Conservation (phyloP, 192 early-diverging fungal species). For the Umbelopsis sp. region DNA sequence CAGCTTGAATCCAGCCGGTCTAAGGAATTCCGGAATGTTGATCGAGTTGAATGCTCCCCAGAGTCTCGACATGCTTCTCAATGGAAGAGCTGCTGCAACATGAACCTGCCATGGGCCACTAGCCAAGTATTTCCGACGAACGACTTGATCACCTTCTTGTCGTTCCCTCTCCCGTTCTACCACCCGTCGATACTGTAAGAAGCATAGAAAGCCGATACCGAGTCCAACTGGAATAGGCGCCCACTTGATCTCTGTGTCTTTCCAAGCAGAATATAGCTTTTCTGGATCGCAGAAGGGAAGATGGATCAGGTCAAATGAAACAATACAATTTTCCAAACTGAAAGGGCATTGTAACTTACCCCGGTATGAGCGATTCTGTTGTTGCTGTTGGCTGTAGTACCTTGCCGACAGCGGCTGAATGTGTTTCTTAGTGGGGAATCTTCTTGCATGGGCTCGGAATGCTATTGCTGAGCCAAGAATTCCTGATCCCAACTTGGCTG, state of each 20-base stretch:
- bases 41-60: slow-evolving; percentile 91
- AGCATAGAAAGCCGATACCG: slow-evolving; percentile 59
- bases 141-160: slow-evolving; percentile 30
- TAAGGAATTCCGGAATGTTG: slow-evolving; percentile 77
- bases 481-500: no score
- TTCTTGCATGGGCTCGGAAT: not conserved
- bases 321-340: not conserved
- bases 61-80: slow-evolving; percentile 85
- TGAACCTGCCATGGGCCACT: slow-evolving; percentile 93
- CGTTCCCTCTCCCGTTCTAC: slow-evolving; percentile 39
- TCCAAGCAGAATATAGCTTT: slow-evolving; percentile 44
- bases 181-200: slow-evolving; percentile 63
- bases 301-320: not conserved
- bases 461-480: not conserved
- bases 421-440: not conserved
- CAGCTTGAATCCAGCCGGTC: slow-evolving; percentile 70
- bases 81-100: slow-evolving; percentile 82
- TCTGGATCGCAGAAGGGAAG: not conserved
- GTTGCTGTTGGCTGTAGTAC: slow-evolving; percentile 10
- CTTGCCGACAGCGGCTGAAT: not conserved
- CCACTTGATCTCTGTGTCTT: slow-evolving; percentile 58
- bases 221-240: slow-evolving; percentile 74
- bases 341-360: not conserved
- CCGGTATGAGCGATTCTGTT: not conserved
- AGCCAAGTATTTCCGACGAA: slow-evolving; percentile 50